A percentile compares a stretch with the other conserved stretches of the same genome.
phyloP scores from a whole-genome alignment of 345 rosid species.

The Bruguiera parviflora region DNA sequence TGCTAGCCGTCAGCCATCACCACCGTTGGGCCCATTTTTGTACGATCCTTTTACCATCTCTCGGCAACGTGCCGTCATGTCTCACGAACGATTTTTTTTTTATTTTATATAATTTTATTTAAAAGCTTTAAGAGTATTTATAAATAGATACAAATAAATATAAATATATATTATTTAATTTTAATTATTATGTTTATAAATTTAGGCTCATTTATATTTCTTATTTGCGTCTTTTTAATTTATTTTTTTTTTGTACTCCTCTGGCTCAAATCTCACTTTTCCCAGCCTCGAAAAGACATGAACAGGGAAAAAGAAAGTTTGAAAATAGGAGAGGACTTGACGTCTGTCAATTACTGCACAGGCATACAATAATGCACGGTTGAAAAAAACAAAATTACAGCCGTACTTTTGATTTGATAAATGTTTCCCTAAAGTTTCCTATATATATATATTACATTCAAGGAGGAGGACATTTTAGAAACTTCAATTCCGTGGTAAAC shows the following conservation, averaged over 20 bases:
- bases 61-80: slow-evolving; percentile 47
- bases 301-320: not conserved
- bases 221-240: not conserved
- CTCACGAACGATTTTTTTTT: slow-evolving; percentile 25
- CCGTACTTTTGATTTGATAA: not conserved
- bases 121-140: not conserved
- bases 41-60: slow-evolving; percentile 39
- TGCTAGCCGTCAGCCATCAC: slow-evolving; percentile 11
- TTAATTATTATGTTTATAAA: too few species aligned
- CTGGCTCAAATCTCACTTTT: slow-evolving; percentile 9
- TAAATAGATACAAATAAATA: too few species aligned
- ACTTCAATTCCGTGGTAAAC: too few species aligned
- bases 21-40: slow-evolving; percentile 35
- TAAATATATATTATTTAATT: too few species aligned
- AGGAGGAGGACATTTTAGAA: too few species aligned
- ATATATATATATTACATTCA: too few species aligned
- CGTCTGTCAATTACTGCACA: not conserved
- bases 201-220: too few species aligned
- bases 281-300: not conserved
- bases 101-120: too few species aligned
- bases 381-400: not conserved
- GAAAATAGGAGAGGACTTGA: slow-evolving; percentile 1
- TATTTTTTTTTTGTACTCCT: not conserved
- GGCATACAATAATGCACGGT: slow-evolving; percentile 3
- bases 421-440: not conserved